A percentile compares a stretch with the other conserved stretches of the same genome.
phyloP scores from a whole-genome alignment of 345 rosid genomes.

The Hibiscus syriacus region DNA sequence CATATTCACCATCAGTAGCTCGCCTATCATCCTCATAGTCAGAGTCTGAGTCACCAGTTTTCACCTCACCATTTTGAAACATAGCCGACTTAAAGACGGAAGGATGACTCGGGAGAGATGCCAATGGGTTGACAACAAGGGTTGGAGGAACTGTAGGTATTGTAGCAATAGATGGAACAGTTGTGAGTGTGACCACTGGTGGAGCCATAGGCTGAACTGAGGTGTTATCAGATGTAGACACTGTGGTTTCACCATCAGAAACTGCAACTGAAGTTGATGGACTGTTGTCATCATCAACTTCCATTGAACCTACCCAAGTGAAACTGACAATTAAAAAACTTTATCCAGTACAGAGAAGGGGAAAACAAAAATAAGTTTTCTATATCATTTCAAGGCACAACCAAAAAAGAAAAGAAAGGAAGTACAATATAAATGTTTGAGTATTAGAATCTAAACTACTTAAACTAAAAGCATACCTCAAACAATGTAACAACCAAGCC shows the following conservation, averaged over 20 bases:
- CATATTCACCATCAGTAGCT: conserved; percentile 34
- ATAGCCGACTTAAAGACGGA: conserved; percentile 44
- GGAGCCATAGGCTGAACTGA: conserved; percentile 26
- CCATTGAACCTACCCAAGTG: conserved; percentile 39
- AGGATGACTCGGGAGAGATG: conserved; percentile 41
- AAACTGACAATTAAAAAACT: background rate
- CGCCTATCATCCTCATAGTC: conserved; percentile 37
- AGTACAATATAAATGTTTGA: background rate
- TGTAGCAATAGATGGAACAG: conserved; percentile 46
- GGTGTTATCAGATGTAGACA: conserved; percentile 25
- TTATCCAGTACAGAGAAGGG: too few relatives aligned
- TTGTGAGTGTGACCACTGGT: conserved; percentile 22
- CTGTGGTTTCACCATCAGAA: conserved; percentile 23
- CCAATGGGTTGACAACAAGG: conserved; percentile 44
- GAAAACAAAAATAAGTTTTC: too few relatives aligned
- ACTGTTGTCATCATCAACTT: conserved; percentile 44
- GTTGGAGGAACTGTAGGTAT: conserved; percentile 38
- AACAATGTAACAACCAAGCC: background rate
- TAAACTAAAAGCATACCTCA: background rate
- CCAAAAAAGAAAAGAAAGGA: background rate
- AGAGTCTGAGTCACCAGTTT: conserved; percentile 48
- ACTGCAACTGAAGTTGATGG: conserved; percentile 25
- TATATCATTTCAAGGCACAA: background rate
- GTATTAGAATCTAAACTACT: background rate
- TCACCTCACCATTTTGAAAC: conserved; percentile 53